Evolutionary conservation across 805 yeast species (phyloP).

Genomic region (Ogataea degrootiae): DNA sequence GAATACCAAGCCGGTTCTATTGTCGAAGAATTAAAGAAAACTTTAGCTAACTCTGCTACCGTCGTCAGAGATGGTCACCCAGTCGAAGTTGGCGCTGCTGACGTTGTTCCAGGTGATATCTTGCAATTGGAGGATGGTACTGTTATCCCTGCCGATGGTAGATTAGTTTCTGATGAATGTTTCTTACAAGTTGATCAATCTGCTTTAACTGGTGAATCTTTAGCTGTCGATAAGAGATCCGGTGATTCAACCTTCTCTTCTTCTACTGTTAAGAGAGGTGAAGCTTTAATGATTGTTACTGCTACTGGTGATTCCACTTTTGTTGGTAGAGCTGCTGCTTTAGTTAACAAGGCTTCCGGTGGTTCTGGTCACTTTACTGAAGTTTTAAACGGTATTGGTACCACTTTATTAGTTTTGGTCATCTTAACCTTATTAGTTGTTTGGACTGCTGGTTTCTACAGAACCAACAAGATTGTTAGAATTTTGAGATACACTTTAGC

Average conservation of each 20-base stretch:
- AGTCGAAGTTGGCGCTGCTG: slow-evolving; percentile 72
- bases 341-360: slow-evolving; percentile 89
- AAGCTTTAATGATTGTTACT: slow-evolving; percentile 88
- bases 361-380: slow-evolving; percentile 96
- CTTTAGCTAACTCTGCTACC: slow-evolving; percentile 84
- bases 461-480: slow-evolving; percentile 80
- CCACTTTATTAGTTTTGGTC: slow-evolving; percentile 82
- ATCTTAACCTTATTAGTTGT: slow-evolving; percentile 80
- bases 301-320: slow-evolving; percentile 94
- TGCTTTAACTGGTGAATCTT: slow-evolving; percentile 95
- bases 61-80: slow-evolving; percentile 80
- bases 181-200: slow-evolving; percentile 93
- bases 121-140: slow-evolving; percentile 90
- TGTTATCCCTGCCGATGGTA: slow-evolving; percentile 90
- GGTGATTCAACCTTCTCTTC: slow-evolving; percentile 90
- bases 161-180: slow-evolving; percentile 79
- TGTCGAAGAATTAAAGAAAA: slow-evolving; percentile 93
- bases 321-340: slow-evolving; percentile 96
- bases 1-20: slow-evolving; percentile 98
- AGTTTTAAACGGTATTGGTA: slow-evolving; percentile 96
- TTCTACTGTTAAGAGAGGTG: slow-evolving; percentile 94
- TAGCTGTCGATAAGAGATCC: slow-evolving; percentile 87
- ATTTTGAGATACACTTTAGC: slow-evolving; percentile 91
- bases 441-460: slow-evolving; percentile 93
- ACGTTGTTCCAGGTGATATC: slow-evolving; percentile 94